These are phyloP conservation scores for Pichia kudriavzevii DNA, from an alignment of 1,139 yeast genomes.

Conservation along the genomic window DNA sequence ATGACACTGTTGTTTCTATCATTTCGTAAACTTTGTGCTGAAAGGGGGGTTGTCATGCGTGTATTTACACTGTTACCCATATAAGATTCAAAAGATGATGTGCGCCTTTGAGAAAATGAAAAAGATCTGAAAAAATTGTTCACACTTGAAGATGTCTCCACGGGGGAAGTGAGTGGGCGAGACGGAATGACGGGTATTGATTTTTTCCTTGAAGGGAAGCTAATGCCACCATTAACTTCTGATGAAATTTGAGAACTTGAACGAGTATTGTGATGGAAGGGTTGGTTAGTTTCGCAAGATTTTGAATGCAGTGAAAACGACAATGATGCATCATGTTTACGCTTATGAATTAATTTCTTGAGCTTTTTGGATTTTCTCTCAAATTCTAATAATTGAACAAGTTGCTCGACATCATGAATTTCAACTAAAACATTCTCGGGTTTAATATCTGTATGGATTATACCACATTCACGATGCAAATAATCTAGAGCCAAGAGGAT, in stretches of 20 bases:
- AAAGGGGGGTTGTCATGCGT: too few relatives aligned
- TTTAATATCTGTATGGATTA: conserved; percentile 72
- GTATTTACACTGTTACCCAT: too few relatives aligned
- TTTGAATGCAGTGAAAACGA: conserved; percentile 5
- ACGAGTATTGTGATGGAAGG: not conserved
- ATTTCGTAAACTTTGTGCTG: too few relatives aligned
- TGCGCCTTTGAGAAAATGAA: conserved; percentile 24
- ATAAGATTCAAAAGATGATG: conserved; percentile 14
- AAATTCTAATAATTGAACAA: conserved; percentile 48
- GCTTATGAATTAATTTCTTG: conserved; percentile 23
- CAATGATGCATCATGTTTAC: conserved; percentile 24
- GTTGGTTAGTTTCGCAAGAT: conserved; percentile 4
- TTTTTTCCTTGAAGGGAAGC: conserved; percentile 13
- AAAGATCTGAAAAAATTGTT: conserved; percentile 28
- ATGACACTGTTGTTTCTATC: too few relatives aligned
- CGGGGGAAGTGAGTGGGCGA: conserved; percentile 31
- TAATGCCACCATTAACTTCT: conserved; percentile 6
- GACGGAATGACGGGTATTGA: conserved; percentile 26
- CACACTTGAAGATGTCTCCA: conserved; percentile 26
- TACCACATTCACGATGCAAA: conserved; percentile 66
- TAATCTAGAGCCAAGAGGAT: conserved; percentile 59
- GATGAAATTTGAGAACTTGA: not conserved
- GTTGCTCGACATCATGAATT: conserved; percentile 63
- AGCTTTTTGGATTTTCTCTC: conserved; percentile 32
- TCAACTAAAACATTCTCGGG: conserved; percentile 74